Percentiles rank a stretch among this genome's conserved stretches.
These are phyloP conservation scores for Teratosphaeria epicoccoides DNA, from an alignment of 2,329 filamentous ascomycete genomes.

Conservation along the genomic window DNA sequence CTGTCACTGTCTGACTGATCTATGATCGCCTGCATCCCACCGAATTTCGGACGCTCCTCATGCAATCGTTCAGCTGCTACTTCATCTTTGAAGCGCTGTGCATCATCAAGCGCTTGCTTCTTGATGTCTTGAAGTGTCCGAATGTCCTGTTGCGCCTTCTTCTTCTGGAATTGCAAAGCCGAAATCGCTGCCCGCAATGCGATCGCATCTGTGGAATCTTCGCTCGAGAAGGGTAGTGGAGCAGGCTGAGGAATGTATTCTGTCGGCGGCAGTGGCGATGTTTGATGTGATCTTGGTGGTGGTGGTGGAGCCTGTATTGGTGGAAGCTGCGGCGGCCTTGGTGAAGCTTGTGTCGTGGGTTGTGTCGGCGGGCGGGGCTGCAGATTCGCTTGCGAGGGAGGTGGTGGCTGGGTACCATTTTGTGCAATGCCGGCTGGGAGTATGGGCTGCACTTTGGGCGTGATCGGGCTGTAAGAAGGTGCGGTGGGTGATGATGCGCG, in stretches of 20 bases:
- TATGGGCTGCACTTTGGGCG: conserved; percentile 23
- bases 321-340: background rate
- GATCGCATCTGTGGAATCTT: conserved; percentile 70
- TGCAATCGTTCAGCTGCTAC: conserved; percentile 48
- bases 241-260: conserved; percentile 33
- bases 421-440: conserved; percentile 12
- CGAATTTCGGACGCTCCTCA: conserved; percentile 22
- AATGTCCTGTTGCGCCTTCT: conserved; percentile 67
- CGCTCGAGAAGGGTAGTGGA: conserved; percentile 36
- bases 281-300: background rate
- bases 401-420: conserved; percentile 1
- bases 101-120: conserved; percentile 57
- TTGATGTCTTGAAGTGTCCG: conserved; percentile 59
- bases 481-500: conserved; percentile 7
- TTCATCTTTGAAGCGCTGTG: conserved; percentile 60
- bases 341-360: background rate
- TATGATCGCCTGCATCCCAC: conserved; percentile 26
- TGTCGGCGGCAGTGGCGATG: conserved; percentile 13
- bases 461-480: conserved; percentile 25
- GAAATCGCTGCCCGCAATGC: conserved; percentile 77
- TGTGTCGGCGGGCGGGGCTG: background rate
- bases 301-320: background rate
- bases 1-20: conserved; percentile 25
- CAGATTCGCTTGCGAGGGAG: background rate
- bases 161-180: conserved; percentile 75